Base-by-base conservation (phyloP, 306 rosid genomes). In the Myrica gale region DNA sequence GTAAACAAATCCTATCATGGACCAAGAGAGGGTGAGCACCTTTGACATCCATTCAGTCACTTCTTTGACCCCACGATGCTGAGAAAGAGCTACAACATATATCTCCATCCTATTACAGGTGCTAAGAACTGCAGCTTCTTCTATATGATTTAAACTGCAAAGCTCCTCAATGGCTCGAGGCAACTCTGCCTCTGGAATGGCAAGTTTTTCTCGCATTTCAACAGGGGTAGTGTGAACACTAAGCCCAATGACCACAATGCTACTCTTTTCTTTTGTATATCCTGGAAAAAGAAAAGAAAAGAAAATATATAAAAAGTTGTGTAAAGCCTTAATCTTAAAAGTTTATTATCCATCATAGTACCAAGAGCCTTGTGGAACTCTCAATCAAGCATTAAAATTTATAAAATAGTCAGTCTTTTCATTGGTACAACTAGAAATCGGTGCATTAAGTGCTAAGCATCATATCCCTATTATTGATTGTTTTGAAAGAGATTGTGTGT, bases 71-170 rank as follows among this genome's bases (percentile, higher is more conserved):
- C 98, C 99, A 10, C 98, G 99, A 80, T 96, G 93, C 83, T 96
- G 98, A 70, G 99, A 96, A 48, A 92, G 79, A 74, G 99, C 97
- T 15, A 96, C 92, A 60, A 96, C 96, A 89, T 96, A 96, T 84
- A 96, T 92, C 90, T 96, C 99, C 99, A 96, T 92, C 78, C 99
- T 89, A 81, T 96, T 96, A 87, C 99, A 96, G 80, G 99, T 96
- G 83, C 99, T 92, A 62, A 96, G 87, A 51, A 96, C 97, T 58
- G 99, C 98, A 56, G 99, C 99, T 86, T 96, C 99, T 90, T 96
- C 99, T 10, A 96, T 90, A 74, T 96, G 98, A 81, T 96, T 96
- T 57, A 96, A 88, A 78, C 85, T 76, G 65, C 99, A 96, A 71
- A 96, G 87, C 90, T 96, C 99, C 78, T 83, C 91, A 21, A 96